These are phyloP conservation scores for Colletotrichum falcatum DNA, from an alignment of 2,329 filamentous ascomycete species.

Conservation along the genomic window DNA sequence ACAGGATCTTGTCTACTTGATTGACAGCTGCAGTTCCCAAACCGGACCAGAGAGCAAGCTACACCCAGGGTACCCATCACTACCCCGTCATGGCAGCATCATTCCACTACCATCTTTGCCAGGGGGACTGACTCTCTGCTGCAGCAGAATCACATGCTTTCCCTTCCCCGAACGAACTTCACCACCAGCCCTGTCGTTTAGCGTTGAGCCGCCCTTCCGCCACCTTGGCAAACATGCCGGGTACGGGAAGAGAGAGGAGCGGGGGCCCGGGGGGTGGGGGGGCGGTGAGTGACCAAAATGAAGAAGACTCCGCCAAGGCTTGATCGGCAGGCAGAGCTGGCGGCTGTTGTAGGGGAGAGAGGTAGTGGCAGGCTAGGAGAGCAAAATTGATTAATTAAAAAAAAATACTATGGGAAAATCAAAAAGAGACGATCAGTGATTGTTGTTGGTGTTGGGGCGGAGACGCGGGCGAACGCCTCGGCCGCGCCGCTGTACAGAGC, in stretches of 20 bases:
- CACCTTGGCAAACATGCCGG: neutral
- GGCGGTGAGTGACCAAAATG: no score
- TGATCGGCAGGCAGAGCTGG: neutral
- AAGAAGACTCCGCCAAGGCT: neutral
- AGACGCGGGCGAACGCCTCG: constrained; percentile 37
- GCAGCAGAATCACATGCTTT: constrained; percentile 31
- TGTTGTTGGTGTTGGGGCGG: constrained; percentile 31
- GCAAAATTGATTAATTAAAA: neutral
- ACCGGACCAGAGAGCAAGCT: neutral
- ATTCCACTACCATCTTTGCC: neutral
- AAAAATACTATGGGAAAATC: neutral
- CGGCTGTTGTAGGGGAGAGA: neutral
- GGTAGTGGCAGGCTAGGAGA: neutral
- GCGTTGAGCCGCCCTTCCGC: neutral
- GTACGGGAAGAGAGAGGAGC: no score
- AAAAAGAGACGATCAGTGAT: neutral
- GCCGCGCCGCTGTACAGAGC: constrained; percentile 31
- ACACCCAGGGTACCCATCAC: neutral
- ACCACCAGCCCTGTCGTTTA: neutral
- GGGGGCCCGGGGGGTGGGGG: neutral
- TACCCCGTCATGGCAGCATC: neutral
- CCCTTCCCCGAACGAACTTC: neutral
- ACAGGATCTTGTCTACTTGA: rapidly evolving
- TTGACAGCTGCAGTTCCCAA: neutral
- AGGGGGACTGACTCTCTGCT: neutral